phyloP scores from a whole-genome alignment of 116 monocot species.

The Trichopus zeylanicus region DNA sequence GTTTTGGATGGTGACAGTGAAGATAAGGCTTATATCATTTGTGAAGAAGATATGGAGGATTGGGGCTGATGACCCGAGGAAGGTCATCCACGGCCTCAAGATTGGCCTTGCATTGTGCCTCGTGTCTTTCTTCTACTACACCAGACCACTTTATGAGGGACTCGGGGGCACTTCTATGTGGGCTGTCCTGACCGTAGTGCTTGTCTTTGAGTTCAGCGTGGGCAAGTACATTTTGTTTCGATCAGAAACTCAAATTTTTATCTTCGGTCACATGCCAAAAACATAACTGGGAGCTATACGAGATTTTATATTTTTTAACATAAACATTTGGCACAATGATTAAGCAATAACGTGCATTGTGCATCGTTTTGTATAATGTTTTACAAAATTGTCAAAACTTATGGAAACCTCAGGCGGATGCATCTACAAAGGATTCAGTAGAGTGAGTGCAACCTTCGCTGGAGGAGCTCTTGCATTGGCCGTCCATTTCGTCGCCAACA shows the following conservation, averaged over 20 bases:
- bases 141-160: slow-evolving; percentile 54
- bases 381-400: background rate
- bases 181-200: slow-evolving; percentile 79
- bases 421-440: slow-evolving; percentile 69
- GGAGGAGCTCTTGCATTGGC: slow-evolving; percentile 57
- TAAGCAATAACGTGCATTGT: no score
- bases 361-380: background rate
- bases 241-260: background rate
- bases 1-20: background rate
- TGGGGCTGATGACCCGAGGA: slow-evolving; percentile 65
- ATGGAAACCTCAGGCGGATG: slow-evolving; percentile 33
- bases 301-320: no score
- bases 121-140: slow-evolving; percentile 75
- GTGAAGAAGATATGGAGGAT: slow-evolving; percentile 29
- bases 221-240: slow-evolving; percentile 2
- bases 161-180: slow-evolving; percentile 73
- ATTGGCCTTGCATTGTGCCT: slow-evolving; percentile 54
- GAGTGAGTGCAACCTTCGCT: slow-evolving; percentile 35
- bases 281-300: no score
- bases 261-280: no score
- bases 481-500: slow-evolving; percentile 46
- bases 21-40: background rate
- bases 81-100: slow-evolving; percentile 51
- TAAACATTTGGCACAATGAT: no score
- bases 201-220: slow-evolving; percentile 43